Evolutionary conservation across 2,329 filamentous ascomycete species (phyloP).

Genomic region (Calycina herbarum): DNA sequence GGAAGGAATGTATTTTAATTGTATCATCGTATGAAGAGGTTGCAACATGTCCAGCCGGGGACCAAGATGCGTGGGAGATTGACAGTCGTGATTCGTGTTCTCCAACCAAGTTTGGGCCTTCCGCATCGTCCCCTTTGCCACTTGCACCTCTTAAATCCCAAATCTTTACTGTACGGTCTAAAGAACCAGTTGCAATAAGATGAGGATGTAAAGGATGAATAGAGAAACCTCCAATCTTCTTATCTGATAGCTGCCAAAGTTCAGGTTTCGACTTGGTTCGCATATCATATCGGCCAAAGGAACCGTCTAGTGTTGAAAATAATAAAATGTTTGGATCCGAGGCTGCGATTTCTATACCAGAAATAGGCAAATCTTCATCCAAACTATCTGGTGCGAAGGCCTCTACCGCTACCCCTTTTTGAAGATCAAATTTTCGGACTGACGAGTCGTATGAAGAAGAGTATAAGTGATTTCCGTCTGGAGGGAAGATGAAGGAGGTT

Average conservation of each 20-base stretch:
- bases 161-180: constrained; percentile 85
- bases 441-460: constrained; percentile 92
- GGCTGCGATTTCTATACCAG: constrained; percentile 75
- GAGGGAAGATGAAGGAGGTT: constrained; percentile 75
- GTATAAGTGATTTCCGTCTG: constrained; percentile 73
- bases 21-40: constrained; percentile 95
- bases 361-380: constrained; percentile 74
- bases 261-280: constrained; percentile 61
- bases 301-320: constrained; percentile 84
- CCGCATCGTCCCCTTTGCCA: constrained; percentile 55
- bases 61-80: constrained; percentile 92
- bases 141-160: constrained; percentile 87
- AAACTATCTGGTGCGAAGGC: constrained; percentile 73
- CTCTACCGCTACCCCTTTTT: constrained; percentile 76
- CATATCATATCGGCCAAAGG: constrained; percentile 78
- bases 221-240: constrained; percentile 95
- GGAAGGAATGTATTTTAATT: constrained; percentile 86
- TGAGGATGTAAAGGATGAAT: constrained; percentile 79
- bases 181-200: constrained; percentile 81
- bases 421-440: constrained; percentile 81
- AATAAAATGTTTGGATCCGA: constrained; percentile 72
- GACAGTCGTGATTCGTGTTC: constrained; percentile 81
- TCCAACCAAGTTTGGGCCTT: constrained; percentile 69
- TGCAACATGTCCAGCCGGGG: constrained; percentile 77
- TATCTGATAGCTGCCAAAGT: constrained; percentile 76